A percentile compares a stretch with the other conserved stretches of the same genome.
Conservation (phyloP, 371 early-diverging fungal species). For the Syncephalastrum contaminatum region DNA sequence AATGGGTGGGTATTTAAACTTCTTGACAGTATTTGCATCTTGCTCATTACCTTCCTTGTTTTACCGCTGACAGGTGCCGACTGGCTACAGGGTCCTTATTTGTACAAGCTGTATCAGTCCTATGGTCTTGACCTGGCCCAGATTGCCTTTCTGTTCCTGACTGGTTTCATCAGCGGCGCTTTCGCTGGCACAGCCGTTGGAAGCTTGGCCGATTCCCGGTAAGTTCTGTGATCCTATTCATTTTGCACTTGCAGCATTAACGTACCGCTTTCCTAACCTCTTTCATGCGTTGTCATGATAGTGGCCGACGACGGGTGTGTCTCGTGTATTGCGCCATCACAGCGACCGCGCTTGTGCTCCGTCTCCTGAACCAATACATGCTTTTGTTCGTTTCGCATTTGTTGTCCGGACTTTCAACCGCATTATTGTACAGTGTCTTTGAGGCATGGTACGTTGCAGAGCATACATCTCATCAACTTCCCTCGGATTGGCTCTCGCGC, state of each 20-base stretch:
- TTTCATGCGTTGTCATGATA: conserved; percentile 14
- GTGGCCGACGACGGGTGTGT: conserved; percentile 67
- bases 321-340: conserved; percentile 65
- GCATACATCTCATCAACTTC: conserved; percentile 62
- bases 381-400: conserved; percentile 66
- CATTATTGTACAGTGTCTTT: conserved; percentile 72
- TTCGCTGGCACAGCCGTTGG: conserved; percentile 75
- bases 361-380: conserved; percentile 48
- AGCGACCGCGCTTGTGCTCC: conserved; percentile 53
- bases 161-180: conserved; percentile 74
- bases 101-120: conserved; percentile 68
- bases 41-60: conserved; percentile 2
- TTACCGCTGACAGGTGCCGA: conserved; percentile 53
- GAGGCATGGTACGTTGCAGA: conserved; percentile 83
- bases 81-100: conserved; percentile 77
- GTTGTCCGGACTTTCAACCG: conserved; percentile 68
- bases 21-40: conserved; percentile 1
- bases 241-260: not conserved
- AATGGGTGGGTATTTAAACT: conserved; percentile 45
- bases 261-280: no score
- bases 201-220: conserved; percentile 74
- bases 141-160: conserved; percentile 71
- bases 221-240: conserved; percentile 7
- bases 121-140: conserved; percentile 57
- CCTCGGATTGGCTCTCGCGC: conserved; percentile 54